These are phyloP conservation scores for Lactarius hatsudake DNA, from an alignment of 768 basidiomycete genomes.

Conservation along the genomic window DNA sequence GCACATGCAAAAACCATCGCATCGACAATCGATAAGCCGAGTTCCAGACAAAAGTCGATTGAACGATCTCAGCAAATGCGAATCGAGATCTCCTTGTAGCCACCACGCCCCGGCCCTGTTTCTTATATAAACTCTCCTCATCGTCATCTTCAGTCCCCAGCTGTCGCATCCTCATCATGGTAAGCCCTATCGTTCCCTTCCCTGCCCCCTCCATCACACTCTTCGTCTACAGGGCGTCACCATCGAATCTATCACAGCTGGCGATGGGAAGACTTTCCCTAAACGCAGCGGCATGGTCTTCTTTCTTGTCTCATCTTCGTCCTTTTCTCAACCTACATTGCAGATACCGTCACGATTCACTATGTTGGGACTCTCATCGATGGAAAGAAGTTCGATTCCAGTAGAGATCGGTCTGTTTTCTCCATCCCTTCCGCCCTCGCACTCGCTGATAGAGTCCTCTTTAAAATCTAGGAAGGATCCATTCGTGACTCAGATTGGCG, in stretches of 20 bases:
- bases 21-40: constrained; percentile 22
- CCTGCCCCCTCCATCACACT: constrained; percentile 11
- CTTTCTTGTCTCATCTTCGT: constrained; percentile 4
- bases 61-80: constrained; percentile 7
- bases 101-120: constrained; percentile 24
- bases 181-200: constrained; percentile 10
- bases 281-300: constrained; percentile 59
- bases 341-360: constrained; percentile 73
- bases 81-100: constrained; percentile 21
- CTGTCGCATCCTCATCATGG: constrained; percentile 20
- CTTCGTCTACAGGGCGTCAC: constrained; percentile 58
- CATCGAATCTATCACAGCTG: constrained; percentile 53
- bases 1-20: neutral
- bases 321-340: constrained; percentile 15
- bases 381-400: constrained; percentile 72
- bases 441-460: constrained; percentile 3
- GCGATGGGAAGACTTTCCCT: constrained; percentile 65
- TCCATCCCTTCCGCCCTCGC: constrained; percentile 17
- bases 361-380: constrained; percentile 71
- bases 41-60: constrained; percentile 18
- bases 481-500: constrained; percentile 71
- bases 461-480: constrained; percentile 45
- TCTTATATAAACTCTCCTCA: constrained; percentile 27
- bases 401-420: constrained; percentile 60
- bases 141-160: constrained; percentile 14